Evolutionary conservation across 169 alveolate species (phyloP).

Genomic region (Plasmodium falciparum): DNA sequence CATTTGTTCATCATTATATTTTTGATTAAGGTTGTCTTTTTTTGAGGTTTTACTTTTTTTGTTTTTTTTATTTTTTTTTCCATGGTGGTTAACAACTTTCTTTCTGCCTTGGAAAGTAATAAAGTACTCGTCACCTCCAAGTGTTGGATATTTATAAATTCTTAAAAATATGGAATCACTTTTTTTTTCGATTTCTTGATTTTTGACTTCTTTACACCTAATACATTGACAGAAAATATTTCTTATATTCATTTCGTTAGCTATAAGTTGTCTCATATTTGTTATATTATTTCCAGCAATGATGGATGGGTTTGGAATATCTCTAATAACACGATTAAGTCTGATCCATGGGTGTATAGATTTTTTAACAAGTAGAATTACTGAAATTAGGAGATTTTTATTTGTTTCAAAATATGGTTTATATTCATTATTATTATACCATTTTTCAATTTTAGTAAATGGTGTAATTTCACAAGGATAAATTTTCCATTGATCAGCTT

Average conservation of each 20-base stretch:
- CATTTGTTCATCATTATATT: neutral
- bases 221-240: slow-evolving; percentile 92
- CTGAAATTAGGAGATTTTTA: slow-evolving; percentile 82
- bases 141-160: slow-evolving; percentile 79
- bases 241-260: slow-evolving; percentile 85
- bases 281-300: slow-evolving; percentile 95
- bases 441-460: slow-evolving; percentile 91
- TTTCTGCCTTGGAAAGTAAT: slow-evolving; percentile 83
- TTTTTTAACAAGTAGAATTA: slow-evolving; percentile 89
- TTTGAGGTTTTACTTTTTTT: slow-evolving; percentile 27
- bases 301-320: slow-evolving; percentile 95
- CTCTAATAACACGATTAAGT: slow-evolving; percentile 94
- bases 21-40: neutral
- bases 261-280: slow-evolving; percentile 92
- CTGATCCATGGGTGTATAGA: slow-evolving; percentile 96
- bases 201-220: slow-evolving; percentile 94
- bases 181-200: slow-evolving; percentile 74
- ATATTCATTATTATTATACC: slow-evolving; percentile 90
- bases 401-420: slow-evolving; percentile 93
- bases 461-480: slow-evolving; percentile 96
- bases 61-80: slow-evolving; percentile 14
- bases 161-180: slow-evolving; percentile 75
- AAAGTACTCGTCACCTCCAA: slow-evolving; percentile 87
- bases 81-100: slow-evolving; percentile 22
- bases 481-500: slow-evolving; percentile 97